A percentile compares a stretch with the other conserved stretches of the same genome.
Evolutionary conservation across 768 basidiomycete genomes (phyloP).

Genomic region (Trametes cubensis): DNA sequence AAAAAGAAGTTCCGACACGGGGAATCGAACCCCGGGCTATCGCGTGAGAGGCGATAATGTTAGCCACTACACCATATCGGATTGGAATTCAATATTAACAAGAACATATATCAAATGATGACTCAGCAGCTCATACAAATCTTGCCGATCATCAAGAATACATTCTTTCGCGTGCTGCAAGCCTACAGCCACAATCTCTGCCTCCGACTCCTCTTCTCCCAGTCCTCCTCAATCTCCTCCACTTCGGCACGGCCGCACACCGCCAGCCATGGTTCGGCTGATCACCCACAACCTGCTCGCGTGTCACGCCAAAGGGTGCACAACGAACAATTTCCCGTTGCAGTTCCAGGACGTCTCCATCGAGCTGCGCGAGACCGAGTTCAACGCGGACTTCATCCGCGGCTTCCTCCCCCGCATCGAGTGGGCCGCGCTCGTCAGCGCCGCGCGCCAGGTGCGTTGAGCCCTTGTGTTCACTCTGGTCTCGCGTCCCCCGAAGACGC

Average conservation of each 20-base stretch:
- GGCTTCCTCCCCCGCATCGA: slow-evolving; percentile 88
- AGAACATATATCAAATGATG: too few species aligned
- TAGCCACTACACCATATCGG: slow-evolving; percentile 27
- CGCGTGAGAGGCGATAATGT: slow-evolving; percentile 27
- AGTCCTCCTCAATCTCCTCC: background rate
- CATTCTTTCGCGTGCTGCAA: background rate
- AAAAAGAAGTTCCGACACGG: slow-evolving; percentile 20
- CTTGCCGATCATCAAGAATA: background rate
- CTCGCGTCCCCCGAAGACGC: background rate
- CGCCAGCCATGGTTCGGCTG: slow-evolving; percentile 74
- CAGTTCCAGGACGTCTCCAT: slow-evolving; percentile 77
- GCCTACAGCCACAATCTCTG: too few species aligned
- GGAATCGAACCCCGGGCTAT: slow-evolving; percentile 27
- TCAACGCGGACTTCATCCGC: slow-evolving; percentile 84
- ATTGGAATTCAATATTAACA: too few species aligned
- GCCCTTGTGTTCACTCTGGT: background rate
- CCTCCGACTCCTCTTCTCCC: background rate
- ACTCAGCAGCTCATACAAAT: background rate
- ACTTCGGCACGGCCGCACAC: slow-evolving; percentile 5
- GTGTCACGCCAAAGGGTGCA: slow-evolving; percentile 93
- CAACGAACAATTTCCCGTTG: slow-evolving; percentile 93
- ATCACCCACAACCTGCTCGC: slow-evolving; percentile 96
- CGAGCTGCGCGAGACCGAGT: slow-evolving; percentile 83
- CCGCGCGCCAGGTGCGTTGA: slow-evolving; percentile 71
- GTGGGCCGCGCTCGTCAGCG: slow-evolving; percentile 84